Conservation (phyloP, 495 filamentous ascomycete species). For the Aspergillus egyptiacus region DNA sequence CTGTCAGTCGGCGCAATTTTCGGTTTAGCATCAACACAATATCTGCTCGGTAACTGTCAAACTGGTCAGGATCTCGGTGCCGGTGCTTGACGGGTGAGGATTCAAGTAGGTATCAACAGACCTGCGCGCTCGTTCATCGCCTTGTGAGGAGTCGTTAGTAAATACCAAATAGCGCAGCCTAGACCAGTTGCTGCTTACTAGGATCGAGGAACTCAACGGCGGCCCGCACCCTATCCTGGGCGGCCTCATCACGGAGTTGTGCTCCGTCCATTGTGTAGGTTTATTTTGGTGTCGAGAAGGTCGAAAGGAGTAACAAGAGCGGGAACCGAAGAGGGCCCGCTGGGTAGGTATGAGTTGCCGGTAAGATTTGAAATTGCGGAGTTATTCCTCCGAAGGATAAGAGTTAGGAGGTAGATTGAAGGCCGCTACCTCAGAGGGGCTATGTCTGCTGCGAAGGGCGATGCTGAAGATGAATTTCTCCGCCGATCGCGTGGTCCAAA, state of each 20-base stretch:
- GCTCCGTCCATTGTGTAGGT: slow-evolving; percentile 57
- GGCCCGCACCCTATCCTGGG: slow-evolving; percentile 70
- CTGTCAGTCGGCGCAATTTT: slow-evolving; percentile 63
- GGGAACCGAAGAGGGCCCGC: too few relatives aligned
- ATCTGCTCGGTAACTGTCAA: slow-evolving; percentile 65
- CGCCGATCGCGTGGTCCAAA: slow-evolving; percentile 30
- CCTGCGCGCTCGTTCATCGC: slow-evolving; percentile 54
- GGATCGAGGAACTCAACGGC: slow-evolving; percentile 84
- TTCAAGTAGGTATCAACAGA: slow-evolving; percentile 20
- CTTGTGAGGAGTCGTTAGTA: slow-evolving; percentile 29
- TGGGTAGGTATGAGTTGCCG: background rate
- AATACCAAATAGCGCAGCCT: background rate
- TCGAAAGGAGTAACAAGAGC: too few relatives aligned
- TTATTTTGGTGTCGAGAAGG: slow-evolving; percentile 7
- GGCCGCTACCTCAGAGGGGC: too few relatives aligned
- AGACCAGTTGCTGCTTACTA: slow-evolving; percentile 45
- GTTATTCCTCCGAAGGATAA: slow-evolving; percentile 14
- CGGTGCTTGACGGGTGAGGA: background rate
- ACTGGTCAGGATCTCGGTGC: slow-evolving; percentile 15
- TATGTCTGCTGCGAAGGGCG: too few relatives aligned
- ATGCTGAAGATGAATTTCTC: too few relatives aligned
- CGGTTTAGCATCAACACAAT: slow-evolving; percentile 92
- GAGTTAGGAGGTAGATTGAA: slow-evolving; percentile 20
- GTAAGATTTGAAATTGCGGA: slow-evolving; percentile 5
- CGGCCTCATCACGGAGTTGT: slow-evolving; percentile 74